Evolutionary conservation across 2,329 filamentous ascomycete genomes (phyloP).

Genomic region (Albophoma yamanashiensis): DNA sequence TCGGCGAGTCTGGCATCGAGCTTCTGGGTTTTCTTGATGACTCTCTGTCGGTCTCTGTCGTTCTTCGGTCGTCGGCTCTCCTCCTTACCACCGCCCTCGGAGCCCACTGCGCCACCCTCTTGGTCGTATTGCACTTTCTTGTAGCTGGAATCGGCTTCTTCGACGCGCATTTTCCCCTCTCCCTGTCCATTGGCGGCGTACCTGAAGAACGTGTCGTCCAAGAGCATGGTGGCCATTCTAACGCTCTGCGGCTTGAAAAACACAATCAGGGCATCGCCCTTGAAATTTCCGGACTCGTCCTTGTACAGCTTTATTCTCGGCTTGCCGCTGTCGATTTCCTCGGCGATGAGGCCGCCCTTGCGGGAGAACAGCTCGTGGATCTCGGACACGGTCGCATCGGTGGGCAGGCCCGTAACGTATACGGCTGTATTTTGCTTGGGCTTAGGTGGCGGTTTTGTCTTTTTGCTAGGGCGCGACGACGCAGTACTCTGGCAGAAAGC

Average conservation of each 20-base stretch:
- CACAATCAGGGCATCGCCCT: slow-evolving; percentile 85
- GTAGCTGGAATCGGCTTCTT: slow-evolving; percentile 80
- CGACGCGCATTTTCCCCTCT: slow-evolving; percentile 64
- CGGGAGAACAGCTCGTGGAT: slow-evolving; percentile 72
- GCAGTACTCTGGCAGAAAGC: slow-evolving; percentile 10
- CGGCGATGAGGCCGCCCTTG: slow-evolving; percentile 83
- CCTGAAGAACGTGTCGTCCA: slow-evolving; percentile 76
- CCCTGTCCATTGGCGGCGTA: slow-evolving; percentile 40
- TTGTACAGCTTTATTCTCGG: slow-evolving; percentile 91
- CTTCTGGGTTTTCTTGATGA: slow-evolving; percentile 84
- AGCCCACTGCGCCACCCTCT: slow-evolving; percentile 12
- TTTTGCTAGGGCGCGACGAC: slow-evolving; percentile 30
- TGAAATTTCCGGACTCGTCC: slow-evolving; percentile 73
- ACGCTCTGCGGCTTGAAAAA: slow-evolving; percentile 97
- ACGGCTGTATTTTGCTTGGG: slow-evolving; percentile 74
- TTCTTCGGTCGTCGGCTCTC: slow-evolving; percentile 35
- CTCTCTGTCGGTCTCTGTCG: slow-evolving; percentile 71
- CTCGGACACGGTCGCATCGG: slow-evolving; percentile 69
- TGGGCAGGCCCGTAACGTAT: slow-evolving; percentile 80
- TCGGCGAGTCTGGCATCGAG: slow-evolving; percentile 85
- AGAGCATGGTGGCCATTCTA: slow-evolving; percentile 66
- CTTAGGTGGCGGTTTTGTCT: slow-evolving; percentile 35
- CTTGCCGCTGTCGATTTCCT: slow-evolving; percentile 80
- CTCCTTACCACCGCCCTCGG: slow-evolving; percentile 20
- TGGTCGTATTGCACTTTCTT: slow-evolving; percentile 70